These are phyloP conservation scores for Russula sp. DNA, from an alignment of 768 basidiomycete species.

Conservation along the genomic window DNA sequence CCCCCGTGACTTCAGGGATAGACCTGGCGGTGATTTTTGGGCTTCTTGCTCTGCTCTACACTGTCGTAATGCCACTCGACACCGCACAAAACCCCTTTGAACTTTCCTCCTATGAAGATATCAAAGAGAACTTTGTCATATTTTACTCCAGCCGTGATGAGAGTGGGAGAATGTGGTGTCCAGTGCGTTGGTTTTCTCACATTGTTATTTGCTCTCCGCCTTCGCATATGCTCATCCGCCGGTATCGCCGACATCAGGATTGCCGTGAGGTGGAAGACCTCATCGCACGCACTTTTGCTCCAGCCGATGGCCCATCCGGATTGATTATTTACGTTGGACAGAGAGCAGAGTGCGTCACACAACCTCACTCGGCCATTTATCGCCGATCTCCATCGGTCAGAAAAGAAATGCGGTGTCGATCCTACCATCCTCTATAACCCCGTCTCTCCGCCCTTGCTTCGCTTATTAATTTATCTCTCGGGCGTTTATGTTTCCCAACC, in stretches of 20 bases:
- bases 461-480: neutral
- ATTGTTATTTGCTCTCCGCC: neutral
- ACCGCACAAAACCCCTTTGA: constrained; percentile 31
- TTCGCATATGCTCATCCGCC: constrained; percentile 10
- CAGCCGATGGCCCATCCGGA: constrained; percentile 40
- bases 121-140: constrained; percentile 49
- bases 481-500: neutral
- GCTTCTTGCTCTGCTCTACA: neutral
- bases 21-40: too few relatives aligned
- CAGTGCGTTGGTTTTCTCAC: constrained; percentile 36
- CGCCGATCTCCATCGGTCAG: constrained; percentile 1
- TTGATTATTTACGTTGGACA: constrained; percentile 66
- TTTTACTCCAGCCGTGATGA: constrained; percentile 61
- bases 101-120: constrained; percentile 32
- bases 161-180: constrained; percentile 63
- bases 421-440: too few relatives aligned
- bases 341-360: constrained; percentile 43
- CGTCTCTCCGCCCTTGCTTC: too few relatives aligned
- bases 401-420: neutral
- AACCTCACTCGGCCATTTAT: neutral
- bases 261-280: constrained; percentile 54
- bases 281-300: constrained; percentile 44
- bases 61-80: constrained; percentile 19
- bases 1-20: neutral
- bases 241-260: constrained; percentile 38